Base-by-base conservation (phyloP, 1,284 basidiomycete species). In the Puccinia polysora region DNA sequence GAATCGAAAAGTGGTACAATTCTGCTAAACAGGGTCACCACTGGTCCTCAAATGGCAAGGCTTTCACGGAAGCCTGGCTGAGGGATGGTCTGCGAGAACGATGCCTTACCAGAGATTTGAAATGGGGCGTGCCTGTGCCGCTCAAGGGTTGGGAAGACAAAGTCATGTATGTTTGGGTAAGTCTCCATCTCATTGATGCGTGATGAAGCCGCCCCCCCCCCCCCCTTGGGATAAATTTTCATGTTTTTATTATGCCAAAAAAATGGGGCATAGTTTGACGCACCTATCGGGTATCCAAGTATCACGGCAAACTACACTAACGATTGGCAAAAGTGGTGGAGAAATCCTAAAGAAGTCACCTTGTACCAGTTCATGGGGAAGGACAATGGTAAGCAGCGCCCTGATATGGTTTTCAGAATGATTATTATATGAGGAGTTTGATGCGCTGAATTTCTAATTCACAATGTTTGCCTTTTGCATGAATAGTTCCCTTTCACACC, bases 261-360 rank as follows among this genome's bases (percentile, higher is more conserved):
- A n/a, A n/a, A n/a, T n/a, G n/a, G n/a, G n/a, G n/a, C n/a, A n/a
- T 79, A 92, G 95, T 97, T 97, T 79, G 96, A 99, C 78, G 96
- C 96, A 0, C 91, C 91, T 18, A 92, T 97, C 74, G 96, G 96
- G 69, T 99, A 99, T 81, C 89, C 91, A 3, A 96, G 92, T 81
- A 97, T 99, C 78, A 99, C 95, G 5, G 92, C 93, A 70, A 90
- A 89, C 79, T 95, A 96, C 83, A 96, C 92, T 25, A 83, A 88
- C 58, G 88, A 96, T 75, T 99, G 96, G 96, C 87, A 89, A 80
- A 84, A 88, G 80, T 99, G 96, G 96, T 99, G 96, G 96, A 88
- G 91, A 80, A 90, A 95, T 79, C 90, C 90, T 4, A 84, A 92
- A 76, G 85, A 97, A 77, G 94, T 99, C 75, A 85, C 87, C 76